A percentile compares a stretch with the other conserved stretches of the same genome.
phyloP scores from a whole-genome alignment of 2,329 filamentous ascomycete species.

The Ceratocystis cubensis region DNA sequence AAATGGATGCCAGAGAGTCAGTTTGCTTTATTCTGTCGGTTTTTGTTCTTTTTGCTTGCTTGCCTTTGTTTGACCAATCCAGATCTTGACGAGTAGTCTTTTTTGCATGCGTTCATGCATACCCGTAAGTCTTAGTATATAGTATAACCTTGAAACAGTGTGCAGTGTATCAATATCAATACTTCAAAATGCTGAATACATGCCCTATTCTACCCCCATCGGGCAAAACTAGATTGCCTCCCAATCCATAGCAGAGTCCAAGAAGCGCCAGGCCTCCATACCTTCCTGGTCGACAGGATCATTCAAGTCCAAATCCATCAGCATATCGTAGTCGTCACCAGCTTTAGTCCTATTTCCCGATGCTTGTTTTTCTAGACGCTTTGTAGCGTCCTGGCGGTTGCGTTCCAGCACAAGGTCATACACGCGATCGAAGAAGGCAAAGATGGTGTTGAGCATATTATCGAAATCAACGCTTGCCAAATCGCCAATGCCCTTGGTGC shows the following conservation, averaged over 20 bases:
- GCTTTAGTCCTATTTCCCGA: background rate
- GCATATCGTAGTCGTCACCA: slow-evolving; percentile 5
- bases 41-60: background rate
- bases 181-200: background rate
- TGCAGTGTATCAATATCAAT: background rate
- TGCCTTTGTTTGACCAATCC: background rate
- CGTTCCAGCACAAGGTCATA: slow-evolving; percentile 40
- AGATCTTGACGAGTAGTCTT: background rate
- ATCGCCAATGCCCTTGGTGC: slow-evolving; percentile 25
- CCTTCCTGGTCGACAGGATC: slow-evolving; percentile 23
- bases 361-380: slow-evolving; percentile 18
- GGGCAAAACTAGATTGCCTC: slow-evolving; percentile 28
- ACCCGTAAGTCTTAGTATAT: background rate
- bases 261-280: slow-evolving; percentile 39
- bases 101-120: background rate
- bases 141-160: too few relatives aligned
- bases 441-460: slow-evolving; percentile 44
- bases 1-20: too few relatives aligned
- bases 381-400: slow-evolving; percentile 26
- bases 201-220: background rate
- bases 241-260: slow-evolving; percentile 50
- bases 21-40: too few relatives aligned
- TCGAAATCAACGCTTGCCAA: slow-evolving; percentile 51
- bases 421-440: slow-evolving; percentile 47
- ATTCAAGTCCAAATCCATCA: slow-evolving; percentile 24